Percentiles rank a stretch among this genome's conserved stretches.
Evolutionary conservation across 2,329 filamentous ascomycete species (phyloP).

Genomic region (Penicillium sp.): DNA sequence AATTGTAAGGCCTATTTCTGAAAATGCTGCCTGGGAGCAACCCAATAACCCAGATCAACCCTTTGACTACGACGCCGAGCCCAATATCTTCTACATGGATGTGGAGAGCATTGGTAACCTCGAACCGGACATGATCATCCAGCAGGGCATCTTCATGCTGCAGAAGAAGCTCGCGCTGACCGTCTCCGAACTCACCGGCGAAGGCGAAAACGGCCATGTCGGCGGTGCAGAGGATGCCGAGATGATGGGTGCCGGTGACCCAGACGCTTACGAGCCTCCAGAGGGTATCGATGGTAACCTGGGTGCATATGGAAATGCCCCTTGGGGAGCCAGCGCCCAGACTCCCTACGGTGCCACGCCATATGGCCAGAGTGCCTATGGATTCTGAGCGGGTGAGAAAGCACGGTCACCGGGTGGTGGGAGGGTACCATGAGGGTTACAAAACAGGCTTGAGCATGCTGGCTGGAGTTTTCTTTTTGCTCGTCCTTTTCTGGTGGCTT

Average conservation of each 20-base stretch:
- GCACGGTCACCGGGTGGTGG: background rate
- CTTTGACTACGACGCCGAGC: conserved; percentile 88
- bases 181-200: conserved; percentile 63
- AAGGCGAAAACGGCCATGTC: conserved; percentile 58
- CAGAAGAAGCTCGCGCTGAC: conserved; percentile 87
- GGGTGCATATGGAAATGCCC: conserved; percentile 49
- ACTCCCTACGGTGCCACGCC: conserved; percentile 64
- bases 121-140: conserved; percentile 85
- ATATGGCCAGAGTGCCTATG: conserved; percentile 54
- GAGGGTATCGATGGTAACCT: conserved; percentile 47
- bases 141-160: conserved; percentile 82
- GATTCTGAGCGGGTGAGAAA: conserved; percentile 23
- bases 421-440: conserved; percentile 1
- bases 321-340: conserved; percentile 64
- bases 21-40: conserved; percentile 67
- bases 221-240: conserved; percentile 46
- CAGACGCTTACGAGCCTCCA: conserved; percentile 51
- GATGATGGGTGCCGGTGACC: conserved; percentile 52
- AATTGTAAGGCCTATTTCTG: conserved; percentile 39
- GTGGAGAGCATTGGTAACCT: conserved; percentile 87
- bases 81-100: conserved; percentile 86
- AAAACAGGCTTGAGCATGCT: conserved; percentile 23
- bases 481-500: conserved; percentile 14
- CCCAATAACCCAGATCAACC: conserved; percentile 77
- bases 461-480: conserved; percentile 23